Evolutionary conservation across 331 rosid genomes (phyloP), one percentile per base, ranked within the genome.

Genomic region (Quercus phellos): DNA sequence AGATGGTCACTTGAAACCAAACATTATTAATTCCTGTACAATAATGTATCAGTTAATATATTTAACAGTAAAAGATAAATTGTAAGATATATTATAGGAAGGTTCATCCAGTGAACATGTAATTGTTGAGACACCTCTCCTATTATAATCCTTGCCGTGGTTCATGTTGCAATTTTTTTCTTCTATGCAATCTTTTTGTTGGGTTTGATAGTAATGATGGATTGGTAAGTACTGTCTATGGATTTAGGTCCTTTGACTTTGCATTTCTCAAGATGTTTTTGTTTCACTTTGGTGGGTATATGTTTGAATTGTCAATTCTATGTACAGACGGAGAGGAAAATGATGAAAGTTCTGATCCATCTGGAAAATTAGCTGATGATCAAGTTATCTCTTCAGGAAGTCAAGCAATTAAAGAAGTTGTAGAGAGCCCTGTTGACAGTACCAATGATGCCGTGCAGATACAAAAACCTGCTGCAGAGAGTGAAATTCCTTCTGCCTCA

Each of bases 371-470:
- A 80, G 68, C 80, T 53, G 27, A 34, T 35, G 83, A 74, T 61
- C 80, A 82, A 75, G 75, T 72, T 74, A 72, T 80, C 73, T 51
- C 84, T 70, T 75, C 85, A 42, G 87, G 82, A 85, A 83, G 79
- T 84, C 61, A 81, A 55, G 67, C 83, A 9, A 50, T 77, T 64
- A 88, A 84, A 81, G 88, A 85, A 79, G 82, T 18, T 66, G 84
- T 79, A 69, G 71, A 80, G 27, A 70, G 53, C 29, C 51, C 75
- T 78, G 80, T 73, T 82, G 89, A 79, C 32, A 74, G 74, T 29
- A 59, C 68, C 46, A 55, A 77, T 35, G 86, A 88, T 59, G 90
- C 83, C 38, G 81, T 53, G 61, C 84, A 76, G 70, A 67, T 60
- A 8, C 73, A 42, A 74, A 61, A 77, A 61, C 80, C 84, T 67